Conservation (phyloP, 768 basidiomycete species). For the Cantharellus anzutake region DNA sequence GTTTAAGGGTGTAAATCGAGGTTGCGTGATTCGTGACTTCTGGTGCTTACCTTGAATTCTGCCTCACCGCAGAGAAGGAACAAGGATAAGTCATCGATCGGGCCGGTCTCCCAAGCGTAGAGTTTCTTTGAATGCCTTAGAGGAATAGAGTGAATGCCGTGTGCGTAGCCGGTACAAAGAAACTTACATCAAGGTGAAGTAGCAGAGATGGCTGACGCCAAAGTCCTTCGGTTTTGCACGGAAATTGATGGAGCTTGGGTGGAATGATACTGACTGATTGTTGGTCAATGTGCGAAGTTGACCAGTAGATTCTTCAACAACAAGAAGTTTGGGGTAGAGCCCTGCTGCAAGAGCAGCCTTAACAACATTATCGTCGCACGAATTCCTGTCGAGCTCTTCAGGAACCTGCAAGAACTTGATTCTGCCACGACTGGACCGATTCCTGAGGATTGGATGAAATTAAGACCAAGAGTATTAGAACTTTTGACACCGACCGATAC, state of each 20-base stretch:
- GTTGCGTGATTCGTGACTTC: background rate
- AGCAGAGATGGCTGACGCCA: conserved; percentile 52
- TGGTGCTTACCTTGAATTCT: conserved; percentile 54
- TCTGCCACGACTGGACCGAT: conserved; percentile 53
- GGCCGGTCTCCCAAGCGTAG: conserved; percentile 86
- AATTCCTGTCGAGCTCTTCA: conserved; percentile 46
- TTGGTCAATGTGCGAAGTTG: conserved; percentile 68
- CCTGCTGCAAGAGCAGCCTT: conserved; percentile 73
- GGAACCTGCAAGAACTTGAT: conserved; percentile 66
- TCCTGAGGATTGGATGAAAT: conserved; percentile 17
- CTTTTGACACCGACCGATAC: conserved; percentile 27
- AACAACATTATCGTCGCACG: conserved; percentile 40
- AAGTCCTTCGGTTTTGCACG: conserved; percentile 45
- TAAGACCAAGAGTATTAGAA: conserved; percentile 1
- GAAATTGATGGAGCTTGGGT: conserved; percentile 88
- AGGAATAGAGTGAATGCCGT: conserved; percentile 4
- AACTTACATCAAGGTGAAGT: conserved; percentile 72
- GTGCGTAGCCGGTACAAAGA: conserved; percentile 3
- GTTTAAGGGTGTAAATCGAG: background rate
- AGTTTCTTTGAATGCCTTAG: conserved; percentile 81
- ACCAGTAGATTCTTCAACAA: conserved; percentile 37
- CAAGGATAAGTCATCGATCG: conserved; percentile 67
- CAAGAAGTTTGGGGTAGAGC: conserved; percentile 78
- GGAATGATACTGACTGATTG: conserved; percentile 59
- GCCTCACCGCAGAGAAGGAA: conserved; percentile 75